Evolutionary conservation across 495 filamentous ascomycete genomes (phyloP), one percentile per base, ranked within the genome.

Genomic region (Glarea lozoyensis): DNA sequence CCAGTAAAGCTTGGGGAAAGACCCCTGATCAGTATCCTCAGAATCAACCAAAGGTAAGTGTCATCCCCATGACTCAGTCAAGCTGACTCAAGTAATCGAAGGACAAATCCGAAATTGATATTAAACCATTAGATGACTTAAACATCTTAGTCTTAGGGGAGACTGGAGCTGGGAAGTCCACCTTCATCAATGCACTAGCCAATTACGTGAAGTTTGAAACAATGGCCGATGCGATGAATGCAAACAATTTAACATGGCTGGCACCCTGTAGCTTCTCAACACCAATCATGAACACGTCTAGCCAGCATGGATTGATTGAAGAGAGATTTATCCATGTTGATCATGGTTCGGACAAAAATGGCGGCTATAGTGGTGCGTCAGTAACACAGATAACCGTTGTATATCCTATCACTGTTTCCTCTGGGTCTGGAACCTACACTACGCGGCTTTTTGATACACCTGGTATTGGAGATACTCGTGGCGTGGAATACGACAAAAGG

Each of bases 131-230:
- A n/a, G 45, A 62, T 0, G 40, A 61, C 0, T 11, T 68, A 15
- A 70, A 70, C 45, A 60, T 70, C 21, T 42, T 70, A 20, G 61
- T 70, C n/a, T 48, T 70, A 1, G 67, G 67, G 2, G 64, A 65
- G 40, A 64, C 59, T 0, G 66, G 66, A 0, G 64, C 60, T 4
- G 63, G 66, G 0, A 68, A 66, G 46, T 66, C 64, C 0, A 68
- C 67, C 0, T 70, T 53, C 37, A 67, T 69, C 51, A 70, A 70
- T 39, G 63, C 63, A 0, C 65, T 68, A 27, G 52, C 59, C 49
- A 69, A 69, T 34, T 69, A 69, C 37, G 41, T 69, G 1, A 48
- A 43, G 0, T 62, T 45, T 33, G 49, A 54, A 1, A 40, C 53
- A 0, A 51, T 69, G 6, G 55, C 59, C 18, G 60, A 65, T 0